Base-by-base conservation (phyloP, 495 filamentous ascomycete genomes). In the Aspergillus kassunensis region DNA sequence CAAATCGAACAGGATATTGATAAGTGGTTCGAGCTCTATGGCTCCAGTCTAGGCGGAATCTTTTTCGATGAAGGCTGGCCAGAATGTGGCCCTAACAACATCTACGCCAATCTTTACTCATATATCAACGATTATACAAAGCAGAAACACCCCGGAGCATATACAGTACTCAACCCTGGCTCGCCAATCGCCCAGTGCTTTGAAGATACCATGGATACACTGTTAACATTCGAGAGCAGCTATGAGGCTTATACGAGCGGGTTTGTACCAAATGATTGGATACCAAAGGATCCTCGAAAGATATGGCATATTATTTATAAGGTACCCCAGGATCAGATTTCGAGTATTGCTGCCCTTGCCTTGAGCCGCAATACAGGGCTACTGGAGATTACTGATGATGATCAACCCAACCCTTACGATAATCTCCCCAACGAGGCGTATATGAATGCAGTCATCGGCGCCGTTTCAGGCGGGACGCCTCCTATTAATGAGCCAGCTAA, bases 11-110 rank as follows among this genome's bases (percentile, higher is more conserved):
- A 52, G 33, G 60, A 63, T 33, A 27, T 63, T 15, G 60, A 63
- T 37, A 54, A 45, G 57, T 60, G 60, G 57, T 63, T 54, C 45
- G 31, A 8, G 18, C 46, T 62, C 0, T 62, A 59, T 29, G 46
- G 45, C 23, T 13, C 21, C 30, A 54, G 25, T 13, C 45, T 62
- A 39, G 59, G 59, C n/a, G 59, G 56, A 3, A 59, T 62, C 44
- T 62, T 58, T 25, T 62, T 62, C 27, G 56, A 62, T 15, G 59
- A 62, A 33, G 56, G 59, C 2, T 62, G 53, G 59, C 49, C 49
- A 12, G 45, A 62, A 43, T 62, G 56, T 34, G 53, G 55, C 0
- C 34, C 35, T 42, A 46, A 57, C 19, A 56, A 60, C 43, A 10
- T 41, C 30, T 56, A 56, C 34, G 49, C 24, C 1, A 45, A 60